Base-by-base conservation (phyloP, 2,329 filamentous ascomycete genomes). In the Capronia coronata region DNA sequence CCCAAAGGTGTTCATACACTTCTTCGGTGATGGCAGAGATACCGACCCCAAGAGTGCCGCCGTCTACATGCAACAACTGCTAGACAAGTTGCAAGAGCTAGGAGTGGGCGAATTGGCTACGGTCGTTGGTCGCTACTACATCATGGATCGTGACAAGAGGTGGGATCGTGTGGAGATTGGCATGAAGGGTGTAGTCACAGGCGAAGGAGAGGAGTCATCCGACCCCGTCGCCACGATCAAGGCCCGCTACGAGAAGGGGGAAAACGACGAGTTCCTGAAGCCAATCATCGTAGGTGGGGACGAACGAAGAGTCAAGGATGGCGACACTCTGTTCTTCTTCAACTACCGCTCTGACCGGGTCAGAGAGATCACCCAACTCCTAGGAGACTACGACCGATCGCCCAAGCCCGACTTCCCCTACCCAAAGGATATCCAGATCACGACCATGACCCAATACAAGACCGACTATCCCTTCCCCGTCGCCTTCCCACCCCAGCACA, bases 381-480 rank as follows among this genome's bases (percentile, higher is more conserved):
- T 98, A 48, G 93, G 93, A 61, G 86, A 86, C 68, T 83, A 91
- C 65, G 93, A 98, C 75, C 87, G 88, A 64, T 94, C 88, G 19
- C 89, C 90, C 48, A 80, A 80, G 60, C 87, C 90, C 59, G 87
- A 96, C 70, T 95, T 97, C 77, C 78, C 86, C 40, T 97, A 90
- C 76, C 93, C 93, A 62, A 88, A 94, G 74, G 83, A 94, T 72
- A 86, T 83, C 64, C 66, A 78, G 62, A 77, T 98, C 57, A 90
- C 89, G 56, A 98, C 91, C 69, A 98, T 98, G 93, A 98, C 93
- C 46, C 87, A 87, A 66, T 98, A 98, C 80, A 98, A 98, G 80
- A 80, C 79, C 53, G 89, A 94, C 70, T 98, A 87, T 72, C 85
- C 86, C 58, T 97, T 95, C 75, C 80, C 86, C 52, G 75, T 97